phyloP scores from a whole-genome alignment of 2,329 filamentous ascomycete species.

The Botrytis tulipae region DNA sequence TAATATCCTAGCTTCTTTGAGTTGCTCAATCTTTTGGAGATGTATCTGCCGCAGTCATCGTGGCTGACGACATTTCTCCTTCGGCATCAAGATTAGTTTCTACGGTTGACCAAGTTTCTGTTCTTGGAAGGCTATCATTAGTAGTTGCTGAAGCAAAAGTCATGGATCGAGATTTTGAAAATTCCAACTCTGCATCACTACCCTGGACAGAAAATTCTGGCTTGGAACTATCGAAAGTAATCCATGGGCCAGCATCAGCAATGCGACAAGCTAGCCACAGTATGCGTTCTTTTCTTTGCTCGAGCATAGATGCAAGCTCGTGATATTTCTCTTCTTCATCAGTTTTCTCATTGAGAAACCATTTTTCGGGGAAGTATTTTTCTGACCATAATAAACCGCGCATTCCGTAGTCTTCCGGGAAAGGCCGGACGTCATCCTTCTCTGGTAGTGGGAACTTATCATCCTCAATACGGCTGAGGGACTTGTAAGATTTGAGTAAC shows the following conservation, averaged over 20 bases:
- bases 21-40: background rate
- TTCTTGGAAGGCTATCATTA: background rate
- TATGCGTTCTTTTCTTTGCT: conserved; percentile 32
- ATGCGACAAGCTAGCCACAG: conserved; percentile 29
- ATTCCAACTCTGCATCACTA: conserved; percentile 2
- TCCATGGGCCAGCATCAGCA: conserved; percentile 19
- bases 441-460: conserved; percentile 28
- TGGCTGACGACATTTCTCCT: conserved; percentile 17
- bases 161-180: conserved; percentile 2
- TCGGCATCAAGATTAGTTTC: conserved; percentile 8
- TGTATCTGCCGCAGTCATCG: conserved; percentile 14
- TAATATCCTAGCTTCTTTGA: background rate
- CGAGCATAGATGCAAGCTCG: conserved; percentile 34
- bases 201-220: conserved; percentile 15
- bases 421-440: conserved; percentile 29
- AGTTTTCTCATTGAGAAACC: conserved; percentile 31
- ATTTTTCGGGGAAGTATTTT: conserved; percentile 28
- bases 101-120: conserved; percentile 17
- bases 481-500: conserved; percentile 21
- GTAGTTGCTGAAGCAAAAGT: conserved; percentile 18
- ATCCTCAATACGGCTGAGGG: conserved; percentile 23
- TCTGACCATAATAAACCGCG: conserved; percentile 29
- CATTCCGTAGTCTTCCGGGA: conserved; percentile 32
- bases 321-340: conserved; percentile 35
- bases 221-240: conserved; percentile 17